Conservation (phyloP, 2,329 filamentous ascomycete species). For the Neopestalotiopsis sp. region DNA sequence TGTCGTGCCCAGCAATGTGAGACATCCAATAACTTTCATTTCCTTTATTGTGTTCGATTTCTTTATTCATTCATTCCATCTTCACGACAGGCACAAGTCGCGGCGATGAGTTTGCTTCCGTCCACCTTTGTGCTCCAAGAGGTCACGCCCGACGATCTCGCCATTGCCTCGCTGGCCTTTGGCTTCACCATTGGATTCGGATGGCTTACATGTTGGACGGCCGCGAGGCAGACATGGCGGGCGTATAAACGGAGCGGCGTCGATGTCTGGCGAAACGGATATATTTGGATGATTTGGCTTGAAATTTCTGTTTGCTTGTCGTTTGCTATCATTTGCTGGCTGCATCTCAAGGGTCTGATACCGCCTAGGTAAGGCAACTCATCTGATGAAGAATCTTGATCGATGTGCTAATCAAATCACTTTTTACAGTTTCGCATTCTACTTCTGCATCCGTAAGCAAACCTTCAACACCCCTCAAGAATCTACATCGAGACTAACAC, state of each 20-base stretch:
- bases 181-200: conserved; percentile 4
- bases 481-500: background rate
- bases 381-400: background rate
- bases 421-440: conserved; percentile 2
- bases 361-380: background rate
- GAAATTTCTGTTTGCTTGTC: background rate
- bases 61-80: background rate
- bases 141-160: background rate
- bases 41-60: background rate
- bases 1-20: background rate
- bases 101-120: background rate
- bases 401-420: background rate
- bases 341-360: conserved; percentile 10
- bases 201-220: background rate
- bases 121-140: background rate
- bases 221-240: background rate
- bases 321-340: background rate
- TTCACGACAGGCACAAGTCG: background rate
- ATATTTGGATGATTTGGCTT: conserved; percentile 13
- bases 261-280: background rate
- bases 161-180: conserved; percentile 4
- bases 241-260: conserved; percentile 7
- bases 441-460: conserved; percentile 11
- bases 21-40: background rate
- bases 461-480: background rate